These are phyloP conservation scores for Polygonum maritimum DNA, from an alignment of 148 eudicot species.

Conservation along the genomic window DNA sequence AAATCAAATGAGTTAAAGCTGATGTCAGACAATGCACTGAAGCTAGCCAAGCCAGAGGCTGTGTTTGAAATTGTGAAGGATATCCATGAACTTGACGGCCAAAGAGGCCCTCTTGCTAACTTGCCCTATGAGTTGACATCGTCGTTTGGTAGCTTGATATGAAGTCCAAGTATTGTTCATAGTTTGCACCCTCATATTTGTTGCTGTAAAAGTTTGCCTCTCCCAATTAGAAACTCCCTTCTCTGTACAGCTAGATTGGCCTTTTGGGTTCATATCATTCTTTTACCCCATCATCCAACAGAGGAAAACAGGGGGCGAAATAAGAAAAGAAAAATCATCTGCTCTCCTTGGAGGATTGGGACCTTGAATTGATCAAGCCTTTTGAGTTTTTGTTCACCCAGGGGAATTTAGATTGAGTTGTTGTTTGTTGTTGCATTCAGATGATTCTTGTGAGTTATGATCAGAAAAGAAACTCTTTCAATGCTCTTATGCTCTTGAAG, in stretches of 20 bases:
- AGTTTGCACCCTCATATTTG: neutral
- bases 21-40: slow-evolving; percentile 80
- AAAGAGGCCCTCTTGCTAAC: slow-evolving; percentile 67
- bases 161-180: neutral
- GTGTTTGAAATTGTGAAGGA: slow-evolving; percentile 93
- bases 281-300: neutral
- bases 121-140: slow-evolving; percentile 74
- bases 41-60: slow-evolving; percentile 82
- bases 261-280: neutral
- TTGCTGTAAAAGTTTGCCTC: neutral
- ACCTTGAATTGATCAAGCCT: neutral
- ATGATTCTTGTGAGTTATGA: slow-evolving; percentile 1
- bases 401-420: neutral
- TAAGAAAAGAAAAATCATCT: neutral
- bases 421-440: neutral
- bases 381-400: neutral
- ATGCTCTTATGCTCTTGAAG: neutral
- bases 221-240: neutral
- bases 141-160: slow-evolving; percentile 59
- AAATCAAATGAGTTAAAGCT: slow-evolving; percentile 51
- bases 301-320: neutral
- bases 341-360: neutral
- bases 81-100: slow-evolving; percentile 68
- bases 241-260: neutral
- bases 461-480: neutral